Evolutionary conservation across 2,329 filamentous ascomycete genomes (phyloP), one percentile per base, ranked within the genome.

Genomic region (Thielaviopsis euricoi): DNA sequence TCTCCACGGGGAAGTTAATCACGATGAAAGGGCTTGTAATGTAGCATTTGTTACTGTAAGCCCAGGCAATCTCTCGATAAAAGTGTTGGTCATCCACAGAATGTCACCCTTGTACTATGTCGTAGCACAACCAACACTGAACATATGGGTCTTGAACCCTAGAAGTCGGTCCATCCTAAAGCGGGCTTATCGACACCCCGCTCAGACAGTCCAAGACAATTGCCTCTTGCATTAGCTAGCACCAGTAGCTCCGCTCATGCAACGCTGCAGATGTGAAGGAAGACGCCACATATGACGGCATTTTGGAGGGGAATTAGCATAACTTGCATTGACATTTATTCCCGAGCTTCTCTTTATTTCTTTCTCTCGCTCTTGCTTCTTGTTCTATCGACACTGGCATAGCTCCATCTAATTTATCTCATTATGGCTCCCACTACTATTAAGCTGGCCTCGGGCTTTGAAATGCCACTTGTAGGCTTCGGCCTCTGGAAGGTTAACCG

Each of bases 401-500:
- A 58, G 76, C 75, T 56, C 77, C 26, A 13, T 2, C 29, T 26
- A 9, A 48, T 15, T 21, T 53, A 75, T 15, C 22, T 49, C 52
- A 59, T 52, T 21, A 62, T 62, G 61, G 54, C 60, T 43, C 25
- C 58, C 53, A 57, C 60, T 55, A 62, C 55, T 60, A 73, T 83
- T 69, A 83, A 82, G 73, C 78, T 85, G 62, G 83, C 73, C 71
- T 81, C 75, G 70, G 81, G 82, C 71, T 67, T 78, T 65, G 75
- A 85, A 65, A 87, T 87, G 85, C 85, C 84, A 66, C 79, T 84
- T 69, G 83, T 87, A 63, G 85, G 85, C 70, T 87, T 87, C 68
- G 85, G 85, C 60, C 78, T 91, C 64, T 93, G 87, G 87, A 93
- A 93, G 75, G 85, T 93, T 63, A 81, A 81, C 69, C 86, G 85